These are phyloP conservation scores for Fraxinus paxiana DNA, from an alignment of 305 asterid genomes.

Conservation along the genomic window DNA sequence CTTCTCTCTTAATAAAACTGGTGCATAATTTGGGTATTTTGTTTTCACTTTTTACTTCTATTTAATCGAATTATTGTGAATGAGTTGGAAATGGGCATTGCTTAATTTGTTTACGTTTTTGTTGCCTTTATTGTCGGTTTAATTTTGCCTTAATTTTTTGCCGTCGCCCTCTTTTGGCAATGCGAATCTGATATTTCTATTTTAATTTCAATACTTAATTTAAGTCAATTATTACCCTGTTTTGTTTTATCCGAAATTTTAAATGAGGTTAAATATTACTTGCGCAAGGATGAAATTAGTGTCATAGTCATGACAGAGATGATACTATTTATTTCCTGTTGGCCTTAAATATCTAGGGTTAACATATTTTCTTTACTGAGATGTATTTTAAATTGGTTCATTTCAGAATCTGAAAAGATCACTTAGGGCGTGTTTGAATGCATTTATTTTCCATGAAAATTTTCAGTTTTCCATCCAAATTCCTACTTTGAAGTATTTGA, in stretches of 20 bases:
- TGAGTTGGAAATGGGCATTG: slow-evolving; percentile 14
- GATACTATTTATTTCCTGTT: slow-evolving; percentile 8
- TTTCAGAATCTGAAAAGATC: neutral
- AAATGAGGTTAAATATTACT: neutral
- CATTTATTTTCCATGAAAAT: no score
- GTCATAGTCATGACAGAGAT: neutral
- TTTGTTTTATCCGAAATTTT: neutral
- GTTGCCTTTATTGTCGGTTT: slow-evolving; percentile 3
- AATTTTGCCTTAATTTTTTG: neutral
- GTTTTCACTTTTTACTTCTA: neutral
- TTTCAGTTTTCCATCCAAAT: neutral
- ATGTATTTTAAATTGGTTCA: neutral
- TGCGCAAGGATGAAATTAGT: neutral
- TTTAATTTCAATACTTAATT: neutral
- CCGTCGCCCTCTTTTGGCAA: neutral
- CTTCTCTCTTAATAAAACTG: neutral
- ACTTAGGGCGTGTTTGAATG: neutral
- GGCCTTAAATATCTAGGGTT: slow-evolving; percentile 15
- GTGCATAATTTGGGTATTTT: neutral
- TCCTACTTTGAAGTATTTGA: neutral
- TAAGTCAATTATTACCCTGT: slow-evolving; percentile 6
- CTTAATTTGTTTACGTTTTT: neutral
- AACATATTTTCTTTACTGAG: neutral
- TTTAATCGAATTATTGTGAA: neutral
- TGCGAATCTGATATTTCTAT: neutral